A percentile compares a stretch with the other conserved stretches of the same genome.
Evolutionary conservation across 1,139 yeast species (phyloP).

Genomic region (Saccharomycopsis crataegensis): DNA sequence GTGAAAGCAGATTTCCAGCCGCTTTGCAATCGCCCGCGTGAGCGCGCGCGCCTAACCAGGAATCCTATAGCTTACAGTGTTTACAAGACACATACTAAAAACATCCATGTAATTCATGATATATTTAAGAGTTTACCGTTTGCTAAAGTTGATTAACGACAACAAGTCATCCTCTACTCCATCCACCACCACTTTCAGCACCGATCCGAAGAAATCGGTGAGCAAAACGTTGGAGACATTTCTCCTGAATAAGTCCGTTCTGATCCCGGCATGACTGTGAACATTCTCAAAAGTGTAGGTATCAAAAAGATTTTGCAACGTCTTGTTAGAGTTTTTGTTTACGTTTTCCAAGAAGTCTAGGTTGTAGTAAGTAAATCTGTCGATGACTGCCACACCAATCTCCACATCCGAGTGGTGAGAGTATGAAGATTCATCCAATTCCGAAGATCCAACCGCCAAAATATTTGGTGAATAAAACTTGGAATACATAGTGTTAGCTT

Average conservation of each 20-base stretch:
- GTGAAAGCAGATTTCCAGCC: too few relatives aligned
- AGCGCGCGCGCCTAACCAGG: too few relatives aligned
- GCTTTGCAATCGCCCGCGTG: too few relatives aligned
- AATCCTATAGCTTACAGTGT: too few relatives aligned
- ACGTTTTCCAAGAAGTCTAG: slow-evolving; percentile 81
- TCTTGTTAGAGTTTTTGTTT: slow-evolving; percentile 62
- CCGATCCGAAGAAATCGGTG: slow-evolving; percentile 93
- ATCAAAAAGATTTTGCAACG: slow-evolving; percentile 77
- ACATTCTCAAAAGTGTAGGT: slow-evolving; percentile 79
- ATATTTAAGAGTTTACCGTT: background rate
- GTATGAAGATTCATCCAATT: slow-evolving; percentile 80
- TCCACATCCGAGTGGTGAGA: slow-evolving; percentile 95
- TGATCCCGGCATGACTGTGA: slow-evolving; percentile 87
- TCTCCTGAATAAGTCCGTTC: slow-evolving; percentile 70
- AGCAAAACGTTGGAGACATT: slow-evolving; percentile 63
- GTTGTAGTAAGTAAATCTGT: slow-evolving; percentile 87
- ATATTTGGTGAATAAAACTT: slow-evolving; percentile 89
- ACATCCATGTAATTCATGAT: too few relatives aligned
- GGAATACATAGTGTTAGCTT: slow-evolving; percentile 96
- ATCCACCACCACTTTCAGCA: slow-evolving; percentile 74
- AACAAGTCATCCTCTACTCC: slow-evolving; percentile 41
- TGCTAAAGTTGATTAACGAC: slow-evolving; percentile 11
- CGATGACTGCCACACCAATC: slow-evolving; percentile 96
- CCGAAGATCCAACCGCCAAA: slow-evolving; percentile 90
- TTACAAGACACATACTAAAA: too few relatives aligned